These are phyloP conservation scores for Hylodesmum podocarpum DNA, from an alignment of 306 rosid species.

Conservation along the genomic window DNA sequence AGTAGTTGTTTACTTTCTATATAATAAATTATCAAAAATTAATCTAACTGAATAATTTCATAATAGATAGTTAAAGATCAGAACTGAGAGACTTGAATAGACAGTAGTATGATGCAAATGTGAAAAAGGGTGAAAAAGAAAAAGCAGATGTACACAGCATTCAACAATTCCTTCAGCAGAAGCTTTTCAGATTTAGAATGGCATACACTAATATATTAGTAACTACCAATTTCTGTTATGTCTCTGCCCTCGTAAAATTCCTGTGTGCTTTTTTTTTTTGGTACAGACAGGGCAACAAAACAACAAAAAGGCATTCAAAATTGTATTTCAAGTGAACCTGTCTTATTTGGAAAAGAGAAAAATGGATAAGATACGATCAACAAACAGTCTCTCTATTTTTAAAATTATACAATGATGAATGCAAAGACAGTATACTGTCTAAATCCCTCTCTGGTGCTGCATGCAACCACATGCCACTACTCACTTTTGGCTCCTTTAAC, in stretches of 20 bases:
- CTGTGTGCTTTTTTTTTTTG: not conserved
- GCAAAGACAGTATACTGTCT: conserved; percentile 69
- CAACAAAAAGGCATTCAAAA: conserved; percentile 13
- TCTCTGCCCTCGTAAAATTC: conserved; percentile 18
- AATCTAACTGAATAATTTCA: not conserved
- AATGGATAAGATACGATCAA: conserved; percentile 7
- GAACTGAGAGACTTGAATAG: not conserved
- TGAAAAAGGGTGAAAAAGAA: not conserved
- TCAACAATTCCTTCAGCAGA: not conserved
- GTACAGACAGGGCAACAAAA: conserved; percentile 11
- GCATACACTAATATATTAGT: conserved; percentile 4
- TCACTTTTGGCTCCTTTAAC: conserved; percentile 23
- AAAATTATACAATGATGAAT: conserved; percentile 49
- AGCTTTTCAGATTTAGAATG: conserved; percentile 11
- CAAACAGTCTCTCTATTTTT: conserved; percentile 32
- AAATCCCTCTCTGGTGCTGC: conserved; percentile 53
- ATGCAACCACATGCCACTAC: conserved; percentile 47
- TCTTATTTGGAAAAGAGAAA: not conserved
- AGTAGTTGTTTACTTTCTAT: too few species aligned
- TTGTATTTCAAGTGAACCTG: conserved; percentile 13
- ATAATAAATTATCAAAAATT: too few species aligned
- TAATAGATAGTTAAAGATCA: not conserved
- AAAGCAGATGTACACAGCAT: not conserved
- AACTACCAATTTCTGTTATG: not conserved
- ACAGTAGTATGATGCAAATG: not conserved